Evolutionary conservation across 495 filamentous ascomycete genomes (phyloP).

Genomic region (Aspergillus kassunensis): DNA sequence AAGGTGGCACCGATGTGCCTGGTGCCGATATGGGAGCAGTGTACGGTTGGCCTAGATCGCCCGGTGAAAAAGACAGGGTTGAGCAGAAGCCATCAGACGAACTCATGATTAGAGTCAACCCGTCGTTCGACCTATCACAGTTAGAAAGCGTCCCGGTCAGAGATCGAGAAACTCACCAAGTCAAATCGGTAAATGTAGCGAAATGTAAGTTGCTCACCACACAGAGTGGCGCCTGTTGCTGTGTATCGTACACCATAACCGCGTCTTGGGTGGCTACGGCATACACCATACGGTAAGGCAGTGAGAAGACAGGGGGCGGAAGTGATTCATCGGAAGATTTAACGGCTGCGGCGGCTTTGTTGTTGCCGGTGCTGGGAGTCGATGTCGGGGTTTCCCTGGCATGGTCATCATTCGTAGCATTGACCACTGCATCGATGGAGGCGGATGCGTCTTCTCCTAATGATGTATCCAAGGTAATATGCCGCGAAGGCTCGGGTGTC

Average conservation of each 20-base stretch:
- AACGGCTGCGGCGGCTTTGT: slow-evolving; percentile 45
- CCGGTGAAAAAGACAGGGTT: slow-evolving; percentile 73
- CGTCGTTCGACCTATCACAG: slow-evolving; percentile 78
- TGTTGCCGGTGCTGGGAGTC: slow-evolving; percentile 37
- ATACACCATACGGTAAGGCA: slow-evolving; percentile 93
- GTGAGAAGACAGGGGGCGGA: slow-evolving; percentile 67
- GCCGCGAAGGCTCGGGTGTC: slow-evolving; percentile 62
- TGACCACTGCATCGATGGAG: slow-evolving; percentile 72
- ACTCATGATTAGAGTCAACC: slow-evolving; percentile 86
- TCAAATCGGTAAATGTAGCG: slow-evolving; percentile 93
- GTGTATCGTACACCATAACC: slow-evolving; percentile 94
- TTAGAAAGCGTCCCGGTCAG: slow-evolving; percentile 21
- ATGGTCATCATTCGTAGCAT: slow-evolving; percentile 49
- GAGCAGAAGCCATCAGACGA: slow-evolving; percentile 99
- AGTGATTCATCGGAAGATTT: slow-evolving; percentile 51
- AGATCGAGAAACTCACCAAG: slow-evolving; percentile 61
- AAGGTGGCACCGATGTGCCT: slow-evolving; percentile 39
- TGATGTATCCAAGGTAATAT: slow-evolving; percentile 92
- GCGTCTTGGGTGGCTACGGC: slow-evolving; percentile 97
- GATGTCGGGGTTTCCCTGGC: slow-evolving; percentile 81
- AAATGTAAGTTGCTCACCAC: slow-evolving; percentile 95
- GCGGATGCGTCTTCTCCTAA: slow-evolving; percentile 80
- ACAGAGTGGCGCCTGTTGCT: slow-evolving; percentile 88
- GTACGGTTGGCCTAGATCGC: slow-evolving; percentile 86
- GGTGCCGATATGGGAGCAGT: slow-evolving; percentile 58